phyloP scores from a whole-genome alignment of 208 protist genomes.

The Wallacemonas sp. region DNA sequence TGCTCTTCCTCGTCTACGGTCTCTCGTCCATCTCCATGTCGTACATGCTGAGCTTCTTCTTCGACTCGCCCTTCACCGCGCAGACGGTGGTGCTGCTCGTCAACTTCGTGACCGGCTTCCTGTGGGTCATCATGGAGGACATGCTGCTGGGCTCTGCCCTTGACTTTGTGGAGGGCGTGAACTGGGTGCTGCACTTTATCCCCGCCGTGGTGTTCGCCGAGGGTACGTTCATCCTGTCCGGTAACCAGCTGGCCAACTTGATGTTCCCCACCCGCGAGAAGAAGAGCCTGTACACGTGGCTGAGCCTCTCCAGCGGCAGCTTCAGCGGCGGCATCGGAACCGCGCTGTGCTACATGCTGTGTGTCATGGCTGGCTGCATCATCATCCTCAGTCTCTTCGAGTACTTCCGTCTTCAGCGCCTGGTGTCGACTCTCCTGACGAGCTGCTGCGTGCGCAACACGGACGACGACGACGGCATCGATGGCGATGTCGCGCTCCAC shows the following conservation, averaged over 20 bases:
- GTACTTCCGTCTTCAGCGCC: conserved; percentile 44
- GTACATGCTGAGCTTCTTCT: conserved; percentile 85
- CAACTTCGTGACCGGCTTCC: conserved; percentile 82
- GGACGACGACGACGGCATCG: conserved; percentile 22
- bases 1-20: conserved; percentile 77
- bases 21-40: conserved; percentile 62
- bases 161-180: conserved; percentile 48
- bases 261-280: conserved; percentile 37
- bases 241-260: conserved; percentile 45
- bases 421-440: conserved; percentile 7
- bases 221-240: conserved; percentile 65
- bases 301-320: conserved; percentile 28
- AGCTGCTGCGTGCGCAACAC: conserved; percentile 19
- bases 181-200: conserved; percentile 58
- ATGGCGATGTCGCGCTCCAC: conserved; percentile 20
- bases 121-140: conserved; percentile 75
- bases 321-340: conserved; percentile 70
- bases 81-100: conserved; percentile 79
- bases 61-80: conserved; percentile 65
- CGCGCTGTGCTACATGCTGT: conserved; percentile 74
- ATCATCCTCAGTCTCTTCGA: conserved; percentile 61
- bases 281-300: conserved; percentile 40
- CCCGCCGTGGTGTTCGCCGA: conserved; percentile 80
- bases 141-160: conserved; percentile 54
- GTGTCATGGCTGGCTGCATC: conserved; percentile 48